Evolutionary conservation across 2,329 filamentous ascomycete genomes (phyloP).

Genomic region (Beauveria rudraprayagi): DNA sequence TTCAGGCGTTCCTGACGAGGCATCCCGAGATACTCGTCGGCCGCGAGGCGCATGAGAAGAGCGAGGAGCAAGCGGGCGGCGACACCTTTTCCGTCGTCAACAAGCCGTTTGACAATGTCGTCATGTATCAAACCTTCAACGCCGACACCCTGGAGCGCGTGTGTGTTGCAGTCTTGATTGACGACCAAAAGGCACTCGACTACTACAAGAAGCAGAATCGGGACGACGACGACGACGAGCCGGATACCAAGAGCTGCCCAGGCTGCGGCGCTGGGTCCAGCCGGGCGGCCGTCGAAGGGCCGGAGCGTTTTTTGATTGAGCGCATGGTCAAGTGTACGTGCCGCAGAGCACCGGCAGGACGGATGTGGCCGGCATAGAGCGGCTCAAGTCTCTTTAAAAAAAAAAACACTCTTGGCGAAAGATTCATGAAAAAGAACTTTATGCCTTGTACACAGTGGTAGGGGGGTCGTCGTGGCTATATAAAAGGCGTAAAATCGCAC

Average conservation of each 20-base stretch:
- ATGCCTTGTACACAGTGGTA: not conserved
- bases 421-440: not conserved
- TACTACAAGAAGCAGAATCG: slow-evolving; percentile 9
- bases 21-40: slow-evolving; percentile 14
- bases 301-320: not conserved
- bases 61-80: slow-evolving; percentile 6
- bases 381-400: not conserved
- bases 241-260: not conserved
- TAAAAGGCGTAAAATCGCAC: no score
- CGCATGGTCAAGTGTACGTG: slow-evolving; percentile 3
- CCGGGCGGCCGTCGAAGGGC: not conserved
- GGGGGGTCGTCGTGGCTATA: no score
- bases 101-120: slow-evolving; percentile 13
- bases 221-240: not conserved
- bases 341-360: not conserved
- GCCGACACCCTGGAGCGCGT: slow-evolving; percentile 13
- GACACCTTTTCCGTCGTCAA: slow-evolving; percentile 15
- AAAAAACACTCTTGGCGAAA: not conserved
- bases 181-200: slow-evolving; percentile 9
- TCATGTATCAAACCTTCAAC: slow-evolving; percentile 13
- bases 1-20: slow-evolving; percentile 10
- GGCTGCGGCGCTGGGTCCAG: not conserved
- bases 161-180: slow-evolving; percentile 12
- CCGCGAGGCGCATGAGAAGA: slow-evolving; percentile 11
- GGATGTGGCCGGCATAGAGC: not conserved